phyloP scores from a whole-genome alignment of 345 rosid genomes.

The Pseudoturritis turrita region DNA sequence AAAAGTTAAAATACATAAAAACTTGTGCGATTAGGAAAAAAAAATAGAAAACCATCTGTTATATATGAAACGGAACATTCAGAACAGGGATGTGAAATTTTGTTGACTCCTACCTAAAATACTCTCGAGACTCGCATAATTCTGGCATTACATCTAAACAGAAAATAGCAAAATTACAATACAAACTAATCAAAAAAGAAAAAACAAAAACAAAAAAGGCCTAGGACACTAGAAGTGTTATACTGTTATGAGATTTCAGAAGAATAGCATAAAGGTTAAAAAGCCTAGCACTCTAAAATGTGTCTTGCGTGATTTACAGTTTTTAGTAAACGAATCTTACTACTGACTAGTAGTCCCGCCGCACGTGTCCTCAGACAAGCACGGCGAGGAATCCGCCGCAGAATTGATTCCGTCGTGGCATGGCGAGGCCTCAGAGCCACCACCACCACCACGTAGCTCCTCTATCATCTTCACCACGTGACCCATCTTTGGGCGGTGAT shows the following conservation, averaged over 20 bases:
- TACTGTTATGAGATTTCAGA: neutral
- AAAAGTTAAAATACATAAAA: no score
- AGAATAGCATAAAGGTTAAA: neutral
- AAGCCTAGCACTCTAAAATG: neutral
- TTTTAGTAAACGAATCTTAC: neutral
- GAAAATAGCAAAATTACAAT: neutral
- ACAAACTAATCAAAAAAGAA: neutral
- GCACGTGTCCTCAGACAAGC: conserved; percentile 67
- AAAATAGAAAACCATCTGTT: no score
- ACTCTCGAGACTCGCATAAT: neutral
- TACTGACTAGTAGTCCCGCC: conserved; percentile 52
- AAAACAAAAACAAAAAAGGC: neutral
- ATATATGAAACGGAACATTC: no score
- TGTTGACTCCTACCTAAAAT: neutral
- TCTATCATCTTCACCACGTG: conserved; percentile 73
- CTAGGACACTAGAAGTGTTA: neutral
- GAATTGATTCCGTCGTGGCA: conserved; percentile 54
- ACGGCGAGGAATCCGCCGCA: conserved; percentile 64
- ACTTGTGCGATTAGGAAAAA: no score
- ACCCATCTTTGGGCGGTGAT: conserved; percentile 60
- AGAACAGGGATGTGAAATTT: neutral
- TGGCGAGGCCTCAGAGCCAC: conserved; percentile 51
- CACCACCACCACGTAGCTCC: conserved; percentile 48
- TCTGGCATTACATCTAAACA: neutral
- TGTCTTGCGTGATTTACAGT: conserved; percentile 24